A percentile compares a stretch with the other conserved stretches of the same genome.
Conservation (phyloP, 306 rosid genomes). For the Canavalia gladiata region DNA sequence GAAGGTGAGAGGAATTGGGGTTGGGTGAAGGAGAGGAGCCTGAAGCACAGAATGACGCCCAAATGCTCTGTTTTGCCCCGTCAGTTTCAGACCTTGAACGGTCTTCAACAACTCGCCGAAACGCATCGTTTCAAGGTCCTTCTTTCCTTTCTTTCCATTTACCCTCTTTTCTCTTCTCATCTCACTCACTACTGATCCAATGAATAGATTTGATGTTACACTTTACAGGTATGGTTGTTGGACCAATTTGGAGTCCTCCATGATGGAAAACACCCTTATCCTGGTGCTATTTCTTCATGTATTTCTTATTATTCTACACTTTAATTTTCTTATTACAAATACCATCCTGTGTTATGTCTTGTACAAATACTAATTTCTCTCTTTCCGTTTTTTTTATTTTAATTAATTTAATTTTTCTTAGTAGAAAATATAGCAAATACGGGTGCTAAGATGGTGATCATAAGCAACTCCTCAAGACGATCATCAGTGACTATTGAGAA, state of each 20-base stretch:
- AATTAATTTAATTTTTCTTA: conserved; percentile 38
- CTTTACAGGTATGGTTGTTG: conserved; percentile 83
- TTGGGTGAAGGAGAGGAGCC: not conserved
- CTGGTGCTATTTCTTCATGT: conserved; percentile 83
- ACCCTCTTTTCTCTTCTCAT: not conserved
- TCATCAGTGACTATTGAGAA: conserved; percentile 82
- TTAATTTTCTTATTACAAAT: not conserved
- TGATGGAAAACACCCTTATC: conserved; percentile 95
- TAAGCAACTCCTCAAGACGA: conserved; percentile 97
- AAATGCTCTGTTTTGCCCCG: conserved; percentile 60
- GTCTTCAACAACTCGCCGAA: conserved; percentile 78
- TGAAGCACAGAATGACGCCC: conserved; percentile 56
- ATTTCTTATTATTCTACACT: conserved; percentile 19
- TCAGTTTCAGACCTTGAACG: conserved; percentile 70
- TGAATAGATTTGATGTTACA: not conserved
- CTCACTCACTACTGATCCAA: too few relatives aligned
- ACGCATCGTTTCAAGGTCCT: conserved; percentile 73
- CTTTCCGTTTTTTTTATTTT: not conserved
- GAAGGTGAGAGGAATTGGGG: not conserved
- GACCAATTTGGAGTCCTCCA: conserved; percentile 98
- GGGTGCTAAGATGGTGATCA: conserved; percentile 93
- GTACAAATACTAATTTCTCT: not conserved
- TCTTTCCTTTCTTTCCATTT: not conserved
- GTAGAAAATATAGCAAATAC: conserved; percentile 77
- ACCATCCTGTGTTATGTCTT: not conserved